Percentiles rank a stretch among this genome's conserved stretches.
phyloP scores from a whole-genome alignment of 371 early-diverging fungal genomes.

The Paramicrosporidium saccamoebae region DNA sequence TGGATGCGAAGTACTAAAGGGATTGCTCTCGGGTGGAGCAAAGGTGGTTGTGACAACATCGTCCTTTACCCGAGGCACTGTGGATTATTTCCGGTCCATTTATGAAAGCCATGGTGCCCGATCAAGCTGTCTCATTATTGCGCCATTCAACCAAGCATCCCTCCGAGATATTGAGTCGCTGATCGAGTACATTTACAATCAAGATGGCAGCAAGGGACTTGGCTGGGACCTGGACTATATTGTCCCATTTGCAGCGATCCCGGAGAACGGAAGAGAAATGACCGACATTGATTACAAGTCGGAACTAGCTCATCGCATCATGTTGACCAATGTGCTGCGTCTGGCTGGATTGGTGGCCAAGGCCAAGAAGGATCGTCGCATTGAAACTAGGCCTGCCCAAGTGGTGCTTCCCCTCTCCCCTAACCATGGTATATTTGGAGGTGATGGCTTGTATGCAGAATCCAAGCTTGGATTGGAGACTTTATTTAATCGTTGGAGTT shows the following conservation, averaged over 20 bases:
- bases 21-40: conserved; percentile 61
- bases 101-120: conserved; percentile 57
- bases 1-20: conserved; percentile 51
- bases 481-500: conserved; percentile 59
- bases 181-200: conserved; percentile 46
- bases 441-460: conserved; percentile 72
- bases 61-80: conserved; percentile 39
- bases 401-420: conserved; percentile 72
- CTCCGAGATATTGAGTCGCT: conserved; percentile 39
- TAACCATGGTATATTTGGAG: conserved; percentile 80
- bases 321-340: conserved; percentile 57
- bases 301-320: conserved; percentile 69
- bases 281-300: conserved; percentile 44
- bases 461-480: conserved; percentile 76
- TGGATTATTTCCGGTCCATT: conserved; percentile 56
- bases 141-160: conserved; percentile 82
- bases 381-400: conserved; percentile 55
- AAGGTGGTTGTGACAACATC: conserved; percentile 71
- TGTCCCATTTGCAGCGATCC: conserved; percentile 78
- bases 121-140: conserved; percentile 52
- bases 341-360: conserved; percentile 11
- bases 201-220: conserved; percentile 27
- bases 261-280: conserved; percentile 60
- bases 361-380: conserved; percentile 33
- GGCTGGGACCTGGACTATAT: conserved; percentile 73